Conservation (phyloP, 73 alveolate genomes). For the Blepharisma japonicum region DNA sequence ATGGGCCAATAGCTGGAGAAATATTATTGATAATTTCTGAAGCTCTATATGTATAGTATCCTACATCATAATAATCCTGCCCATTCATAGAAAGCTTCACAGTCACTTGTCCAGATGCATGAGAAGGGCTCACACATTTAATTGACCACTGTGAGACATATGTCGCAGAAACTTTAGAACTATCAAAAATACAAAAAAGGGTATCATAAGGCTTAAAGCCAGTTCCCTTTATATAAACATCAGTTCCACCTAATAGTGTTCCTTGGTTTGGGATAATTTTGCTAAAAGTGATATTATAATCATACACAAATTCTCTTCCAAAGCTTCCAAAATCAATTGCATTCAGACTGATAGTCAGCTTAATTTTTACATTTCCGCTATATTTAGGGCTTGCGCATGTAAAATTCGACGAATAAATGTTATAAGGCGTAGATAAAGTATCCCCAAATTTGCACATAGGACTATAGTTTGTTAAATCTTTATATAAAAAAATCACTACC, state of each 20-base stretch:
- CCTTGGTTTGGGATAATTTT: constrained; percentile 3
- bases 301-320: constrained; percentile 14
- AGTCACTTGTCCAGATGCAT: background rate
- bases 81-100: background rate
- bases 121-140: background rate
- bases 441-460: constrained; percentile 12
- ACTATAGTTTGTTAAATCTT: background rate
- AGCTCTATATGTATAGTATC: constrained; percentile 33
- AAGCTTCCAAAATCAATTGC: background rate
- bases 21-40: constrained; percentile 33
- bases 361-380: background rate
- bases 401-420: background rate
- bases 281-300: background rate
- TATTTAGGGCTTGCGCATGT: background rate
- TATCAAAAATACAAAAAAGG: background rate
- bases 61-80: background rate
- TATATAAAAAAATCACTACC: background rate
- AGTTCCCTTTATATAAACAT: background rate
- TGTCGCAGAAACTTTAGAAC: background rate
- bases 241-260: background rate
- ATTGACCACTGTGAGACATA: background rate
- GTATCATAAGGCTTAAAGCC: constrained; percentile 9
- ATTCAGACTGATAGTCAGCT: background rate
- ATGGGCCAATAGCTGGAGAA: constrained; percentile 33
- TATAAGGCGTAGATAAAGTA: background rate